These are phyloP conservation scores for Fusarium proliferatum DNA, from an alignment of 2,329 filamentous ascomycete species.

Conservation along the genomic window DNA sequence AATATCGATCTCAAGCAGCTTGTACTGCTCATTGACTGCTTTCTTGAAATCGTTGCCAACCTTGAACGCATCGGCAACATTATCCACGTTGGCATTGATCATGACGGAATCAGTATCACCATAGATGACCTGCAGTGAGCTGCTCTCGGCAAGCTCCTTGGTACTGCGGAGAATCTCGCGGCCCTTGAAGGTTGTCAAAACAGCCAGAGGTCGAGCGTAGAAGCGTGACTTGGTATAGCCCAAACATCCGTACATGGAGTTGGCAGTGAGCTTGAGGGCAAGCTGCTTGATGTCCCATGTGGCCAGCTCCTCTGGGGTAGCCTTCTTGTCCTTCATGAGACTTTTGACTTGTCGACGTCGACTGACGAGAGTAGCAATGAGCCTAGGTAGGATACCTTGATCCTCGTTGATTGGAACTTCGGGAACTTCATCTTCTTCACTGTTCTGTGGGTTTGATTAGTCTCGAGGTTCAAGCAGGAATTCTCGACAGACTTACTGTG, in stretches of 20 bases:
- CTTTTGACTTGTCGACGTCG: conserved; percentile 93
- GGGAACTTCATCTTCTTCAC: conserved; percentile 89
- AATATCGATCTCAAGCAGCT: conserved; percentile 94
- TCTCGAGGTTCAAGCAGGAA: background rate
- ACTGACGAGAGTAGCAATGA: conserved; percentile 91
- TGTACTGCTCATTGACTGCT: conserved; percentile 93
- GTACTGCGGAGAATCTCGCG: conserved; percentile 97
- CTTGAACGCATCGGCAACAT: conserved; percentile 87
- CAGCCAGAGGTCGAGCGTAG: conserved; percentile 92
- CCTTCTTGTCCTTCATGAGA: conserved; percentile 93
- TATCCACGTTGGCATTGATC: conserved; percentile 99
- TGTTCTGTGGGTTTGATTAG: conserved; percentile 53
- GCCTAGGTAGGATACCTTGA: conserved; percentile 86
- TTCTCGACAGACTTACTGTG: conserved; percentile 64
- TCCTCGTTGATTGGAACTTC: conserved; percentile 83
- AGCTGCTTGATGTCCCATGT: conserved; percentile 99
- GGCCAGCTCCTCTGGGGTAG: conserved; percentile 85
- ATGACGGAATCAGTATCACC: conserved; percentile 99
- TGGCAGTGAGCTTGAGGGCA: conserved; percentile 95
- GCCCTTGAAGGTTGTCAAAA: conserved; percentile 96
- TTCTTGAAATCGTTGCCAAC: conserved; percentile 96
- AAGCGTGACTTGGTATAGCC: conserved; percentile 97
- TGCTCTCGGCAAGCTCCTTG: conserved; percentile 93
- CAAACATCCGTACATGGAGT: conserved; percentile 99
- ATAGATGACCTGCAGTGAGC: conserved; percentile 94